Evolutionary conservation across 2,329 filamentous ascomycete genomes (phyloP).

Genomic region (Curvularia lunata): DNA sequence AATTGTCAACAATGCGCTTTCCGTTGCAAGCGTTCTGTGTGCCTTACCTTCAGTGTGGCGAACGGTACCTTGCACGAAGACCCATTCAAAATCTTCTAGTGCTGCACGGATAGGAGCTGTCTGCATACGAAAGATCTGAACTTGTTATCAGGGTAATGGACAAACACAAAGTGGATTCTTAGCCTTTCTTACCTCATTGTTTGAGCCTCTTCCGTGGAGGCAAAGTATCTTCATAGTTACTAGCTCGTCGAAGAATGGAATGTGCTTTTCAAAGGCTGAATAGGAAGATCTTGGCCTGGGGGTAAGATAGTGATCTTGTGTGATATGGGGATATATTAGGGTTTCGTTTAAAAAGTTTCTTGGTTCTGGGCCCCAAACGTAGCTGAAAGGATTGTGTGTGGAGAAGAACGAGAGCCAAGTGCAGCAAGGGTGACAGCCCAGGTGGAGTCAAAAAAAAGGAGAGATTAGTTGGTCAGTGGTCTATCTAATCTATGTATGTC

Average conservation of each 20-base stretch:
- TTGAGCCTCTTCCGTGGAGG: slow-evolving; percentile 3
- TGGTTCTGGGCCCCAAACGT: no score
- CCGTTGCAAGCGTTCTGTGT: background rate
- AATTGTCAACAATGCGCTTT: background rate
- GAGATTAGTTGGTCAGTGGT: background rate
- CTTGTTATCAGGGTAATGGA: background rate
- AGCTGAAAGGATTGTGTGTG: no score
- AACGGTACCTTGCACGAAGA: slow-evolving; percentile 2
- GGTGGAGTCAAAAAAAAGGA: background rate
- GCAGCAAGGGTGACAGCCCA: background rate
- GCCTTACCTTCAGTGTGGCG: slow-evolving; percentile 6
- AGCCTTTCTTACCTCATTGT: background rate
- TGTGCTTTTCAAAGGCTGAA: background rate
- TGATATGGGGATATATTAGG: background rate
- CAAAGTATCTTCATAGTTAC: slow-evolving; percentile 4
- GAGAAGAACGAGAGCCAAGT: background rate
- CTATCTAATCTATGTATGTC: background rate
- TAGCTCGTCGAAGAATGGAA: no score
- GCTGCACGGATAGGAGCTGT: slow-evolving; percentile 5
- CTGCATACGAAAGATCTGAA: slow-evolving; percentile 4
- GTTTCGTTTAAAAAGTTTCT: background rate
- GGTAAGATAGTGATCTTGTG: background rate
- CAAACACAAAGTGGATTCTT: no score
- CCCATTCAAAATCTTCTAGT: slow-evolving; percentile 4
- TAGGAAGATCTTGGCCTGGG: background rate